Evolutionary conservation across 768 basidiomycete genomes (phyloP), one percentile per base, ranked within the genome.

Genomic region (Agaricus subrufescens): DNA sequence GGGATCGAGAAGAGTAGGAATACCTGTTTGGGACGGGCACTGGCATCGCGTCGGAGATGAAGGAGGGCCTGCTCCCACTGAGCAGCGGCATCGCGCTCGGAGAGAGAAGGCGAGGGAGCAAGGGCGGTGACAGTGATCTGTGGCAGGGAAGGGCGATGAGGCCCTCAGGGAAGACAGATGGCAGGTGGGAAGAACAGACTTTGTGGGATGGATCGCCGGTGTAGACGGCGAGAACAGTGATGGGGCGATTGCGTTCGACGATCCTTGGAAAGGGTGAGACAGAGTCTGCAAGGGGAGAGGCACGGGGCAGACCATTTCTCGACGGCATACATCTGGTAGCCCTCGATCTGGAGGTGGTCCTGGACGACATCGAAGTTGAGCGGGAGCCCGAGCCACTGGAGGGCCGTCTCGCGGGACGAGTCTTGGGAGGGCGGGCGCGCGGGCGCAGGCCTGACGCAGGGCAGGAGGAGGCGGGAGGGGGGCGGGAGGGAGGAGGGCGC

Each of bases 321-420:
- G 8, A 94, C 91, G 0, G 89, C 91, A 66, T 92, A 94, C 54
- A 93, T 76, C 71, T 92, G 91, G 70, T 85, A 91, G 1, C 86
- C 85, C 19, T 74, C 65, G 25, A 89, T 65, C 45, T 82, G 71
- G 46, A 84, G 61, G 15, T 70, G 68, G 34, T 80, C 75, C 38
- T 78, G 72, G 7, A 75, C 75, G 54, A 82, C 68, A 62, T 79
- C 76, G 58, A 85, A 82, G 48, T 69, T 44, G 47, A 73, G 72
- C 19, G 75, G 73, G 9, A 71, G 64, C 1, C 75, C 76, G 15
- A 82, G 68, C 80, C 81, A 82, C 31, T 63, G 60, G 8, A 54
- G 55, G 50, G 40, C 54, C 15, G 29, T 57, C 60, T 63, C 61
- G 47, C 47, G 56, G 56, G 34, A 34, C 7, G 34, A 11, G 34